phyloP scores from a whole-genome alignment of 352 stramenopile genomes.

The Globisporangium sylvaticum region DNA sequence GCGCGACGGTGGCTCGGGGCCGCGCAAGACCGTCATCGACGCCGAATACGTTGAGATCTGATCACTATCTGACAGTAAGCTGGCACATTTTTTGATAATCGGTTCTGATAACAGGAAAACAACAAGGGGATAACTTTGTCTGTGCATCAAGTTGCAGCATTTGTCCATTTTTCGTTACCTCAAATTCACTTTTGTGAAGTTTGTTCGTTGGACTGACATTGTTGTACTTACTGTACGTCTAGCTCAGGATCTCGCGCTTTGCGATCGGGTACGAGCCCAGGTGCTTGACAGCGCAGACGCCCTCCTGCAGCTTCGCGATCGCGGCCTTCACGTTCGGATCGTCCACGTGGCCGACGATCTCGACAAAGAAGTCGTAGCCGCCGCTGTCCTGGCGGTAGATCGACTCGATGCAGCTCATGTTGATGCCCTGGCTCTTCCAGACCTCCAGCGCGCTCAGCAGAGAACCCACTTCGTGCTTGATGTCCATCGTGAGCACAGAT shows the following conservation, averaged over 20 bases:
- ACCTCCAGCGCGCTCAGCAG: conserved; percentile 73
- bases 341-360: conserved; percentile 75
- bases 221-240: neutral
- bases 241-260: conserved; percentile 44
- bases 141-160: too few relatives aligned
- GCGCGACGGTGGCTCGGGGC: conserved; percentile 31
- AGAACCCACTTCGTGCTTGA: conserved; percentile 87
- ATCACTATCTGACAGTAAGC: neutral
- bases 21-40: conserved; percentile 60
- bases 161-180: neutral
- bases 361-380: conserved; percentile 85
- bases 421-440: conserved; percentile 79
- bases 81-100: neutral
- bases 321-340: conserved; percentile 57
- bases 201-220: neutral
- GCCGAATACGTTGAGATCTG: conserved; percentile 71
- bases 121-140: neutral
- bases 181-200: neutral
- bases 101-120: neutral
- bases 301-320: conserved; percentile 44
- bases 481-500: conserved; percentile 79
- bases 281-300: conserved; percentile 66
- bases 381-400: conserved; percentile 70
- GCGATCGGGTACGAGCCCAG: conserved; percentile 77
- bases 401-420: conserved; percentile 84